Evolutionary conservation across 768 basidiomycete genomes (phyloP).

Genomic region (Amanita rubescens): DNA sequence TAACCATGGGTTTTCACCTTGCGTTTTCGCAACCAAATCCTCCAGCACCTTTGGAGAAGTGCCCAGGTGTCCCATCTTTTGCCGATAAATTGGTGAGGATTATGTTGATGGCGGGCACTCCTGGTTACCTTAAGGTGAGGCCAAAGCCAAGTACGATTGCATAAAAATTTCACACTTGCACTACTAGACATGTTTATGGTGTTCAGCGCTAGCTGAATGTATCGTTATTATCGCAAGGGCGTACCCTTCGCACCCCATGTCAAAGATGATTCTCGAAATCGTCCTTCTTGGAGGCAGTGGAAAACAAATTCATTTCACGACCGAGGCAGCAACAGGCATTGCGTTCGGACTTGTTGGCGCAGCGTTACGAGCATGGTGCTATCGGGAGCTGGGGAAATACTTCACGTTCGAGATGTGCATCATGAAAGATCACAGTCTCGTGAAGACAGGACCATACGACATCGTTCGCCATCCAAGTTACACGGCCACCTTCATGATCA

Average conservation of each 20-base stretch:
- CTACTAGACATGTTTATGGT: not conserved
- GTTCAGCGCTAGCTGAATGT: not conserved
- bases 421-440: slow-evolving; percentile 16
- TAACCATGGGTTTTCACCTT: slow-evolving; percentile 2
- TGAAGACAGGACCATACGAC: slow-evolving; percentile 25
- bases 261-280: not conserved
- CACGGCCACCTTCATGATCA: slow-evolving; percentile 11
- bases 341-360: slow-evolving; percentile 20
- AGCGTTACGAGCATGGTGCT: slow-evolving; percentile 28
- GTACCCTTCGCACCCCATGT: not conserved
- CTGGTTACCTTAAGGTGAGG: not conserved
- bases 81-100: not conserved
- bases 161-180: not conserved
- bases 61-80: not conserved
- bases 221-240: not conserved
- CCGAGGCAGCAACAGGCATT: not conserved
- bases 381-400: slow-evolving; percentile 24
- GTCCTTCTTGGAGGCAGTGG: not conserved
- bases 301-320: not conserved
- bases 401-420: slow-evolving; percentile 35
- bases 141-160: not conserved
- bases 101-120: not conserved
- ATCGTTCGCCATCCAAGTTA: slow-evolving; percentile 29
- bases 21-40: slow-evolving; percentile 6
- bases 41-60: not conserved